Evolutionary conservation across 257 asterid species (phyloP), one percentile per base, ranked within the genome.

Genomic region (Nicotiana attenuata): DNA sequence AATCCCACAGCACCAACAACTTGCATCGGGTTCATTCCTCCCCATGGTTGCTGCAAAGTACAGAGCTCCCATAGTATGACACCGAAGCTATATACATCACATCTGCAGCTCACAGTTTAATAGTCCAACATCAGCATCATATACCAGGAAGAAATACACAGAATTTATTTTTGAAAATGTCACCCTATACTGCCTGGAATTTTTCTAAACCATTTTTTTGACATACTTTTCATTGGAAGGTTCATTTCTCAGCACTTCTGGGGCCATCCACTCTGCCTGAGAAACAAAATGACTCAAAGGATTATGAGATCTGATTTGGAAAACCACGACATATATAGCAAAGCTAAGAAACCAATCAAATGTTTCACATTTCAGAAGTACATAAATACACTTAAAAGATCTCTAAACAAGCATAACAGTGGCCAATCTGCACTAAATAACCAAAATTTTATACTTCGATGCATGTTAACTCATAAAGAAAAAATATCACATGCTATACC

Each of bases 181-280:
- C 79, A 7, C 63, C 63, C 80, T 24, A 24, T 26, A 75, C 24
- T 14, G 1, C 13, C 28, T 3, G 26, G 29, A n/a, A 41, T 41
- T 41, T 41, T 41, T 41, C 50, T 41, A 41, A 41, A 41, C 50
- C 50, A 41, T 9, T 41, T 41, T 11, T 41, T 41, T 41, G 50
- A 41, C 95, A 65, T 93, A 96, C 99, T 96, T 96, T 84, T 96
- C 99, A 45, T 96, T 90, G 26, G 98, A 96, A 77, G 97, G 99
- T 84, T 96, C 99, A 66, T 96, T 96, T 90, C 99, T 87, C 87
- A 96, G 91, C 82, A 96, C 99, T 92, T 96, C 99, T 20, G 99
- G 99, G 68, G 99, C 99, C 99, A 96, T 96, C 99, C 99, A 96
- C 89, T 96, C 99, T 60, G 99, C 99, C 99, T 96, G 93, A 85